Conservation (phyloP, 1,284 basidiomycete genomes). For the Volvariella volvacea region DNA sequence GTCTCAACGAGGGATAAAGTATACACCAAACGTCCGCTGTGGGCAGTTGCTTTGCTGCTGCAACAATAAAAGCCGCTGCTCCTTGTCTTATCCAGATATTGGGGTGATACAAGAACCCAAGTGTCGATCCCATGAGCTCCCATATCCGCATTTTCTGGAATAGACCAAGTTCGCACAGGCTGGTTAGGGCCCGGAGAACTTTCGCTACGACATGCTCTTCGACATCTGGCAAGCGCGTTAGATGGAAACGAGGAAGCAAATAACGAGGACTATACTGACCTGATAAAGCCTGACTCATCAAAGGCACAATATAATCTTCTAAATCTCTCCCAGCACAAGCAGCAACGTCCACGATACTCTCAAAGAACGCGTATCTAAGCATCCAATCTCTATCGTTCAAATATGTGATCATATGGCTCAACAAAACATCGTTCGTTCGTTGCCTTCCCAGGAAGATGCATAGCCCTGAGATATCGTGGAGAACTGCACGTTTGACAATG, state of each 20-base stretch:
- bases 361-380: constrained; percentile 88
- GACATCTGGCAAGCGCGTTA: constrained; percentile 52
- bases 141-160: constrained; percentile 91
- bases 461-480: constrained; percentile 80
- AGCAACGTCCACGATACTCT: constrained; percentile 92
- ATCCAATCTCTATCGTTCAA: constrained; percentile 95
- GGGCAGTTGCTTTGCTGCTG: constrained; percentile 74
- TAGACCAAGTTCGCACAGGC: constrained; percentile 79
- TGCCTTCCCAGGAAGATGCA: constrained; percentile 92
- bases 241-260: constrained; percentile 1
- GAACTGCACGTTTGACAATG: constrained; percentile 68
- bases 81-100: constrained; percentile 94
- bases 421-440: constrained; percentile 89
- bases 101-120: constrained; percentile 92
- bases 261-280: constrained; percentile 43
- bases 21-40: constrained; percentile 94
- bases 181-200: constrained; percentile 80
- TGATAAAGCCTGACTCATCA: constrained; percentile 90
- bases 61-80: constrained; percentile 79
- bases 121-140: constrained; percentile 84
- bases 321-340: constrained; percentile 82
- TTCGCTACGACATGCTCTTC: constrained; percentile 92
- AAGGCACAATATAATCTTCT: constrained; percentile 86
- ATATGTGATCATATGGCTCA: constrained; percentile 98
- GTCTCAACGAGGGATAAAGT: constrained; percentile 84